Evolutionary conservation across 2,329 filamentous ascomycete species (phyloP), one percentile per base, ranked within the genome.

Genomic region (Penicillium sp.): DNA sequence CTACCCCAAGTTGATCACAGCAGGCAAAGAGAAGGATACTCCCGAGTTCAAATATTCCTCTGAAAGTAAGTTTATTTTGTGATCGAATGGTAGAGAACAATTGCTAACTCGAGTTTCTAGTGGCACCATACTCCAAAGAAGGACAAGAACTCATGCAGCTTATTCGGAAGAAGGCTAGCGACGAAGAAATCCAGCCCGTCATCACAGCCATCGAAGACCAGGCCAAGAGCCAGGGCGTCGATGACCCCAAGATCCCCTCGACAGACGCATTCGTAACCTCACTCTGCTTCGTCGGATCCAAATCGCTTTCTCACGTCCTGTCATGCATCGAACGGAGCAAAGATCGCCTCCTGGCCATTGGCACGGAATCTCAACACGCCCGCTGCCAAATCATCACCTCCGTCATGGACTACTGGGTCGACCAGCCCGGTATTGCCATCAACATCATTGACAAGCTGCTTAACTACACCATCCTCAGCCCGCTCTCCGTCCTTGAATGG

Each of bases 241-340:
- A 77, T 0, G 92, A 97, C 61, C 89, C 92, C 4, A 81, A 94
- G 41, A 85, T 96, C 17, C 83, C 88, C n/a, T 94, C 91, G 62
- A 96, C 92, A 5, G 94, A 97, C 72, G 92, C 92, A 41, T 96
- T 96, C 70, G 88, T 96, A 70, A 99, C 93, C 0, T 88, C 91
- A 21, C 93, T 99, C 65, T 94, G 93, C 78, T 94, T 87, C 77
- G 88, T 97, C 49, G 94, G 94, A 44, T 93, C 91, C 63, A 99
- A 99, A 77, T 97, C 93, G 0, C 85, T 99, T 33, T 97, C 93
- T 13, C 94, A 99, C 74, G 91, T 97, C 4, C 85, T 99, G 17
- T 96, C 93, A 9, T 96, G 90, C 73, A 96, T 99, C 64, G 94
- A 99, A 75, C 89, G 94, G 58, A 93, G 89, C 77, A 96, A 96